Evolutionary conservation across 2,329 filamentous ascomycete genomes (phyloP), one percentile per base, ranked within the genome.

Genomic region (Penicillium brevicompactum): DNA sequence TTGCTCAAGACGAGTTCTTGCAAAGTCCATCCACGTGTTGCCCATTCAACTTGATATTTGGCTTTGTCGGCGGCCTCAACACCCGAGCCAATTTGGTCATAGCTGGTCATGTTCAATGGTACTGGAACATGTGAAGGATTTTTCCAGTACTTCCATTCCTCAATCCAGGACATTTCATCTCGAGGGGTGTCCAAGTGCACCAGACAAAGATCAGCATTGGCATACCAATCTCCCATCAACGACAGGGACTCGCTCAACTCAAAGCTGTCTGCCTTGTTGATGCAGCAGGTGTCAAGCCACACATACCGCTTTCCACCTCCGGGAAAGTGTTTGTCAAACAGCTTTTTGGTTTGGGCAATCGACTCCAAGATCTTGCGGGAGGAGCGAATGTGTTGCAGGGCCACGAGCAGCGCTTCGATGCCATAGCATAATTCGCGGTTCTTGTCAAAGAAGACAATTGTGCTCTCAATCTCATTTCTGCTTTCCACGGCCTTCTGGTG

Each of bases 1-100:
- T 70, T 72, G 57, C 71, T 74, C 59, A 73, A 34, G 3, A 65
- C 48, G 10, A 65, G 53, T 42, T 65, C 62, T 50, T 65, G 62
- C 38, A 64, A 47, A 8, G 60, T 64, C 61, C 63, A 66, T 42
- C 62, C 63, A 44, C 63, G 58, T 13, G 54, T 64, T 13, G 61
- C 61, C 62, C 62, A 67, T 42, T 58, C 49, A 10, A 56, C 47
- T 21, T 54, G 46, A 8, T 27, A 30, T 5, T 49, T 27, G 10
- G 14, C 9, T 18, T 46, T 54, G n/a, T 54, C 52, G 3, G 34
- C 30, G 31, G 42, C 32, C 18, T 32, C 31, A 3, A 27, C 53
- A 27, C n/a, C 18, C 2, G 34, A 21, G 14, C 53, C 43, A 34
- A 55, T 55, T 14, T 43, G 16, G 8, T 43, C 48, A 44, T 43